Conservation (phyloP, 1,284 basidiomycete genomes). For the Pseudomicrostroma phylloplanum region DNA sequence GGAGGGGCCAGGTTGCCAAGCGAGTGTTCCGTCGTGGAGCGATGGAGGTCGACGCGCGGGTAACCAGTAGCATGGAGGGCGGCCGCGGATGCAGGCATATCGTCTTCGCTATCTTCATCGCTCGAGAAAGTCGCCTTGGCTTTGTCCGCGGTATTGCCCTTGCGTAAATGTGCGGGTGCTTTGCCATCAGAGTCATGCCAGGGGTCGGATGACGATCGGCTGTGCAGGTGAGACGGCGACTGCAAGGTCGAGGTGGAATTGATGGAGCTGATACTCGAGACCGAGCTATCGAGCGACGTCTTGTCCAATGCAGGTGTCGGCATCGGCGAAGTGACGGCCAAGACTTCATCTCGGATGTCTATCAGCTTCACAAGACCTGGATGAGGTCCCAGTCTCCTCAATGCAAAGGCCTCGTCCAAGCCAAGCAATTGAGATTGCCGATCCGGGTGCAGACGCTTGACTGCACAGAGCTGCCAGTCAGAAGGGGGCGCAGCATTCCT, state of each 20-base stretch:
- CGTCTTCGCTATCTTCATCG: not conserved
- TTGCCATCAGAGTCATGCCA: too few relatives aligned
- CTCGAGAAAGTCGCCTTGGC: not conserved
- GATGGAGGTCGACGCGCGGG: not conserved
- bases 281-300: not conserved
- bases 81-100: not conserved
- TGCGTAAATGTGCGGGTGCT: too few relatives aligned
- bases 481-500: not conserved
- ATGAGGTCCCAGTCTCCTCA: constrained; percentile 41
- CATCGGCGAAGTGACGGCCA: constrained; percentile 20
- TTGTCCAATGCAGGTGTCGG: constrained; percentile 11
- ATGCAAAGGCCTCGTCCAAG: constrained; percentile 46
- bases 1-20: not conserved
- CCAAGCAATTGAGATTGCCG: constrained; percentile 43
- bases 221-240: not conserved
- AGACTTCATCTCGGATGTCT: constrained; percentile 43
- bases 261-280: not conserved
- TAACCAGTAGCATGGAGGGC: not conserved
- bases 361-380: constrained; percentile 42
- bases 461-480: constrained; percentile 43
- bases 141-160: not conserved
- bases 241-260: not conserved
- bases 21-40: not conserved
- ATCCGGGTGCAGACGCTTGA: constrained; percentile 45
- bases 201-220: not conserved